Conservation (phyloP, 2,329 filamentous ascomycete species). For the Raffaelea arxii region DNA sequence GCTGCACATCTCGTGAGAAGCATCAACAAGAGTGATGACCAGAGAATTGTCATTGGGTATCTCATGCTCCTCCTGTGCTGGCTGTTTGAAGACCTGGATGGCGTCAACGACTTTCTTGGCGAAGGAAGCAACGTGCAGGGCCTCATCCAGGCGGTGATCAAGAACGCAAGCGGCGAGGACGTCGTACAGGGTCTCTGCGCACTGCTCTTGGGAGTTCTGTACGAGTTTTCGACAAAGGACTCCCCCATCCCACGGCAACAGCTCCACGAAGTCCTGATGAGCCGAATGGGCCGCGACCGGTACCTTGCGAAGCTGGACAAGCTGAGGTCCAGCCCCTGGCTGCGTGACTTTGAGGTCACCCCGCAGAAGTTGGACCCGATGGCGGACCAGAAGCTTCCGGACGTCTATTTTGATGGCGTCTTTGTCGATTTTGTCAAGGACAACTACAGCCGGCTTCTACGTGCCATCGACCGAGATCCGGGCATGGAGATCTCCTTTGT, state of each 20-base stretch:
- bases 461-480: constrained; percentile 85
- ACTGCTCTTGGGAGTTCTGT: constrained; percentile 76
- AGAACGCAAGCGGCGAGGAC: constrained; percentile 50
- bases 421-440: constrained; percentile 96
- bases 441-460: constrained; percentile 76
- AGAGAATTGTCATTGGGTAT: constrained; percentile 73
- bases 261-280: constrained; percentile 67
- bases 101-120: constrained; percentile 83
- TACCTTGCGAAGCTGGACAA: constrained; percentile 76
- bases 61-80: constrained; percentile 81
- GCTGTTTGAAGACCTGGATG: constrained; percentile 86
- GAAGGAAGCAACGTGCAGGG: constrained; percentile 91
- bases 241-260: constrained; percentile 78
- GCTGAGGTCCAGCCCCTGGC: constrained; percentile 64
- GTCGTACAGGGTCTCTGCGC: constrained; percentile 76
- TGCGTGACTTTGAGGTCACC: constrained; percentile 84
- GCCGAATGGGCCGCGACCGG: constrained; percentile 72
- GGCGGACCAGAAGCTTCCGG: constrained; percentile 49
- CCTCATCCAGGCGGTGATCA: constrained; percentile 62
- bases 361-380: constrained; percentile 54
- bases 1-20: constrained; percentile 77
- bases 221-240: constrained; percentile 97
- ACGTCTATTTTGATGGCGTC: constrained; percentile 74
- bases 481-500: constrained; percentile 76
- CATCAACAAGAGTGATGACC: constrained; percentile 66